These are phyloP conservation scores for Aphanoascus verrucosus DNA, from an alignment of 2,329 filamentous ascomycete species.

Conservation along the genomic window DNA sequence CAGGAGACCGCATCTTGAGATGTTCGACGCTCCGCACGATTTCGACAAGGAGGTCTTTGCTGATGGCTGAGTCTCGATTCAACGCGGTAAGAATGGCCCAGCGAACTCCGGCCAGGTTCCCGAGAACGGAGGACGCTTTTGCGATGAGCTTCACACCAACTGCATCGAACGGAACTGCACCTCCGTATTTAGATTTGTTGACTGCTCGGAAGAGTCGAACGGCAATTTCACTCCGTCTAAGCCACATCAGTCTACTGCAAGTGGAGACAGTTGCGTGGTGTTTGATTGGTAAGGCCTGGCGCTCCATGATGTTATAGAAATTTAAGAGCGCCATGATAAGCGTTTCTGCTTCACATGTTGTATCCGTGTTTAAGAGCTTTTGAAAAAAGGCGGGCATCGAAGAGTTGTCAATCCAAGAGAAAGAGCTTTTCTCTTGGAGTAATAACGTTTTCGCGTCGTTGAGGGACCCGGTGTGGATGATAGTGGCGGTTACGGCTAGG, in stretches of 20 bases:
- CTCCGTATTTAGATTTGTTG: slow-evolving; percentile 30
- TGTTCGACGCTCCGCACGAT: slow-evolving; percentile 19
- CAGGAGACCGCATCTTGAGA: slow-evolving; percentile 1
- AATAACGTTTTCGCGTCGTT: slow-evolving; percentile 27
- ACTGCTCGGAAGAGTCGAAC: slow-evolving; percentile 27
- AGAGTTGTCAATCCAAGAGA: slow-evolving; percentile 18
- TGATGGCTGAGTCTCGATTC: slow-evolving; percentile 24
- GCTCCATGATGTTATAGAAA: slow-evolving; percentile 30
- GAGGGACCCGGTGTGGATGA: slow-evolving; percentile 25
- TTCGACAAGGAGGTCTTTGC: slow-evolving; percentile 27
- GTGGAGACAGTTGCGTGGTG: slow-evolving; percentile 27
- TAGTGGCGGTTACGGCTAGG: slow-evolving; percentile 28
- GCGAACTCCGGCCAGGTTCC: slow-evolving; percentile 28
- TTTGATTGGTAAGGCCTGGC: slow-evolving; percentile 26
- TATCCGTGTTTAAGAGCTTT: slow-evolving; percentile 22
- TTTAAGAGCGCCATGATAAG: slow-evolving; percentile 30
- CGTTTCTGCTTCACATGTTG: slow-evolving; percentile 19
- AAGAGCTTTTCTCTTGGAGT: slow-evolving; percentile 23
- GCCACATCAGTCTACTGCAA: slow-evolving; percentile 23
- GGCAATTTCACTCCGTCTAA: slow-evolving; percentile 21
- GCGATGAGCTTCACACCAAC: slow-evolving; percentile 31
- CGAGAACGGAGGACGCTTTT: slow-evolving; percentile 24
- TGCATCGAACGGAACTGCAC: slow-evolving; percentile 26
- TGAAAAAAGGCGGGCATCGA: slow-evolving; percentile 30
- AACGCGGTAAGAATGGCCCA: slow-evolving; percentile 34